Percentiles rank a stretch among this genome's conserved stretches.
Conservation (phyloP, 2,329 filamentous ascomycete species). For the Alternaria dauci region DNA sequence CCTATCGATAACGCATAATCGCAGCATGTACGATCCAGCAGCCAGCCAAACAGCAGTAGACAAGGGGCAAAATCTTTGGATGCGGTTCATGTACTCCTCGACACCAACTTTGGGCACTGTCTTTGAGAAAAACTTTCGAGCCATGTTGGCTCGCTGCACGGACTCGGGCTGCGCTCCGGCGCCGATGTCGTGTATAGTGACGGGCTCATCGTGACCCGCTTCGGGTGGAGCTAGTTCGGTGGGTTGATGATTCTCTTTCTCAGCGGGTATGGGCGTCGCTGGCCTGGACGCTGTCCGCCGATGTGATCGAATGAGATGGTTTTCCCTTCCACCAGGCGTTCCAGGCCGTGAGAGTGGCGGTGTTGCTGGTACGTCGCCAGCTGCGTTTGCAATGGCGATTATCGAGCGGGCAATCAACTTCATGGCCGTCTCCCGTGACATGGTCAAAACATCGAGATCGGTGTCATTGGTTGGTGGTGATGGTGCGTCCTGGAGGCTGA, state of each 20-base stretch:
- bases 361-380: constrained; percentile 82
- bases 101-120: constrained; percentile 82
- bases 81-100: constrained; percentile 82
- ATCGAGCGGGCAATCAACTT: constrained; percentile 73
- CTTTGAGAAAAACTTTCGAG: constrained; percentile 92
- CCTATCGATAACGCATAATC: constrained; percentile 75
- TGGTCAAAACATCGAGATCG: constrained; percentile 73
- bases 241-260: constrained; percentile 51
- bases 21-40: constrained; percentile 85
- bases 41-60: constrained; percentile 93
- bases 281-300: constrained; percentile 50
- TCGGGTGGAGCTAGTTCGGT: constrained; percentile 59
- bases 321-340: constrained; percentile 59
- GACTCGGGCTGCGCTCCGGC: constrained; percentile 76
- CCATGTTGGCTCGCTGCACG: constrained; percentile 83
- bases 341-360: constrained; percentile 71
- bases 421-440: constrained; percentile 77
- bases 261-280: constrained; percentile 50
- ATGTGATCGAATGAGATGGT: constrained; percentile 35
- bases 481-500: constrained; percentile 47
- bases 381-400: constrained; percentile 71
- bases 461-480: constrained; percentile 52
- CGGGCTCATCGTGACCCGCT: constrained; percentile 59
- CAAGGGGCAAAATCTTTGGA: constrained; percentile 92
- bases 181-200: constrained; percentile 57